Base-by-base conservation (phyloP, 805 yeast genomes). In the Cyberlindnera xylosilytica region DNA sequence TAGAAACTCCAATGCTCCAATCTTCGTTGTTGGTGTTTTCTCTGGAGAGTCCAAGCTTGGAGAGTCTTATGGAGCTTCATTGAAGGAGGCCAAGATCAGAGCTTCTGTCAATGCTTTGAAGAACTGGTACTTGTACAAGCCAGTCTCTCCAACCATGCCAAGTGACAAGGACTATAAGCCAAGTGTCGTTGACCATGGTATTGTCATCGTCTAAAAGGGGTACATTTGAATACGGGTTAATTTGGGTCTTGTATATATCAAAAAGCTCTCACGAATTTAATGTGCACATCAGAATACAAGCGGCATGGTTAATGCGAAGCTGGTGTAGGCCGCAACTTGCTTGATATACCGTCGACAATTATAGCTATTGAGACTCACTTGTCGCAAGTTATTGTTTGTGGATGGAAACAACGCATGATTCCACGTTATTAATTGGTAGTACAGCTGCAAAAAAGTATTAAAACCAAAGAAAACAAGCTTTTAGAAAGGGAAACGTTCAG, bases 81-180 rank as follows among this genome's bases (percentile, higher is more conserved):
- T 93, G 56, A 78, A 76, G 51, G 98, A 93, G 66, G 97, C 97
- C 27, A 87, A 89, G 66, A 84, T 88, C 31, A 79, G 96, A 64
- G 93, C 97, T 27, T 87, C 89, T 40, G 95, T 89, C 26, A 84
- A 85, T 63, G 90, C 97, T 26, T 77, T 93, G 61, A 82, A 88
- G 73, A 79, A 87, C 46, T 93, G 93, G 83, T 93, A 93, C 68
- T 75, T 95, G 58, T 93, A 93, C 65, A 79, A 84, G 50, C 98
- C 98, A 13, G 63, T 83, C 35, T 73, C 73, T 48, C 70, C 74
- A 13, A 72, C 71, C 45, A 62, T 77, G 31, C 93, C 95, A 41
- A 78, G 86, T 58, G 88, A 82, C 50, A 45, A 41, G 18, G 46
- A 54, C 34, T 69, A 64, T 57, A 57, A 57, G 42, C 71, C 73